Evolutionary conservation across 2,329 filamentous ascomycete genomes (phyloP), one percentile per base, ranked within the genome.

Genomic region (Xylaria sp.): DNA sequence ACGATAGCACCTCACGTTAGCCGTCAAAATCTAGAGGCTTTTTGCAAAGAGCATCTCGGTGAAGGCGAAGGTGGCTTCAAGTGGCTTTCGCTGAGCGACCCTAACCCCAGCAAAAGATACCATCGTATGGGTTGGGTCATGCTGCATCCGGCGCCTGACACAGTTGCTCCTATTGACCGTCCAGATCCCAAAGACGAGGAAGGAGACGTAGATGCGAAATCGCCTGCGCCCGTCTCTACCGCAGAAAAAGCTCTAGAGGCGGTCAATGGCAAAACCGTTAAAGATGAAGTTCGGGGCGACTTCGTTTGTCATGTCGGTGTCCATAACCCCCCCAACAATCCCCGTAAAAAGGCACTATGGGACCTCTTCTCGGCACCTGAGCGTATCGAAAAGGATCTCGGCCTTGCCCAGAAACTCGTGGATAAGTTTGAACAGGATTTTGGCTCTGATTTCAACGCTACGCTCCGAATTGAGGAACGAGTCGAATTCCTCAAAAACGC

Each of bases 71-170:
- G 94, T 62, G 95, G 95, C 2, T 98, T 96, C 84, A 97, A 95
- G 78, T 98, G 95, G 90, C 86, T 99, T 5, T 98, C 95, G 41
- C 87, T 99, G 59, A 98, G 94, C 74, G 96, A 99, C 76, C 96
- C 96, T 0, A 99, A 99, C 78, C 96, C 96, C 1, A 92, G 94
- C 76, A 99, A 99, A 83, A 92, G 97, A 72, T 99, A 94, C 77
- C 96, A 99, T 79, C 91, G 96, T 25, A 98, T 99, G 80, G 96
- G 96, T 25, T 99, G 97, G 95, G 97, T 99, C 70, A 96, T 98
- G 87, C 87, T 99, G 10, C 92, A 98, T 76, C 92, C 94, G 18
- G 89, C 89, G 15, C 86, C 91, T 0, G 93, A 97, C 65, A 85
- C 87, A 25, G 82, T 86, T 6, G 84, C 87, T 56, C 86, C 90